phyloP scores from a whole-genome alignment of 345 rosid species.

The Barbarea vulgaris region DNA sequence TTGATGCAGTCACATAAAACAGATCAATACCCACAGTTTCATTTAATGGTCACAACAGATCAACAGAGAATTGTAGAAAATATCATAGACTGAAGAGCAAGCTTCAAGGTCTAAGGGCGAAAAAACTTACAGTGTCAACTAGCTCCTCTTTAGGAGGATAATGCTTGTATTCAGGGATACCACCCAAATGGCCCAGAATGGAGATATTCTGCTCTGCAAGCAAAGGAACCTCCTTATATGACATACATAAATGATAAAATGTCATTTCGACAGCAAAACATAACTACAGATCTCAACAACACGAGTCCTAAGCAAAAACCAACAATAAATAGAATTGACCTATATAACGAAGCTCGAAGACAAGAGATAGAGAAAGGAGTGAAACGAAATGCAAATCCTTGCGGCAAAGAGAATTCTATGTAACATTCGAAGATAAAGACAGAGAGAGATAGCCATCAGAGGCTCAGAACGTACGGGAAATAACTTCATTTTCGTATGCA shows the following conservation, averaged over 20 bases:
- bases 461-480: conserved; percentile 46
- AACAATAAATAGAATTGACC: neutral
- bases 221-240: conserved; percentile 33
- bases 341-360: neutral
- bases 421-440: neutral
- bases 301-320: conserved; percentile 5
- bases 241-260: conserved; percentile 20
- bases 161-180: conserved; percentile 50
- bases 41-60: neutral
- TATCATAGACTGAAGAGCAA: neutral
- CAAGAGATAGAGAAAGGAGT: neutral
- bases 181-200: conserved; percentile 40
- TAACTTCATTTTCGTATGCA: conserved; percentile 21
- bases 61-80: neutral
- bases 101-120: neutral
- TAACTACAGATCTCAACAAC: conserved; percentile 3
- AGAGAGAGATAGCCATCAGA: conserved; percentile 15
- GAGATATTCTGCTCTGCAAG: conserved; percentile 49
- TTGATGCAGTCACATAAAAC: conserved; percentile 33
- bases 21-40: conserved; percentile 23
- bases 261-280: conserved; percentile 19
- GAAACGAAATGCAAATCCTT: neutral
- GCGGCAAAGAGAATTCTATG: neutral
- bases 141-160: conserved; percentile 72
- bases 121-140: conserved; percentile 66